These are phyloP conservation scores for Fusarium nanum DNA, from an alignment of 2,329 filamentous ascomycete species.

Conservation along the genomic window DNA sequence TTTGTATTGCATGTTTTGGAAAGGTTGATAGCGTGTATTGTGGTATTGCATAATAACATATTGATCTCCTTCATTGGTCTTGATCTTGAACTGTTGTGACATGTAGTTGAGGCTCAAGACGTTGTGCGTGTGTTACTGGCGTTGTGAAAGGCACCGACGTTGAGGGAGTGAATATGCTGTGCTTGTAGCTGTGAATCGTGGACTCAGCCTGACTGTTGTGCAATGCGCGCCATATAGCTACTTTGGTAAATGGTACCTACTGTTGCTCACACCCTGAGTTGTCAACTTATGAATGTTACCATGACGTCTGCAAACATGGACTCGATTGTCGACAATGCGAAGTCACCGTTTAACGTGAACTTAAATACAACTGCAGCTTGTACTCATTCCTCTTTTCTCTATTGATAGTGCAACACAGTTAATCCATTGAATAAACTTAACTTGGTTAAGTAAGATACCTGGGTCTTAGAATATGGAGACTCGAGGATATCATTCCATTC, in stretches of 20 bases:
- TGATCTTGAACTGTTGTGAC: background rate
- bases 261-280: background rate
- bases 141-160: background rate
- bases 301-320: background rate
- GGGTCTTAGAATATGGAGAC: background rate
- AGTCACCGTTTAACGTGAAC: background rate
- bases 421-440: background rate
- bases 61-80: background rate
- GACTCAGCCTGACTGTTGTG: background rate
- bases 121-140: background rate
- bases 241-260: background rate
- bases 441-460: too few species aligned
- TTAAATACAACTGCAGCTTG: background rate
- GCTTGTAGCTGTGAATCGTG: background rate
- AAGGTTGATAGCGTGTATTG: constrained; percentile 5
- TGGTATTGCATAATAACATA: constrained; percentile 11
- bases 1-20: constrained; percentile 7
- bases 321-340: background rate
- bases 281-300: background rate
- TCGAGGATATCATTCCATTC: background rate
- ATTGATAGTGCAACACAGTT: background rate
- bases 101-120: background rate
- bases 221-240: background rate
- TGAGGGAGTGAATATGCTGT: background rate
- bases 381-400: accelerated